Evolutionary conservation across 2,329 filamentous ascomycete species (phyloP).

Genomic region (Podosphaera xanthii): DNA sequence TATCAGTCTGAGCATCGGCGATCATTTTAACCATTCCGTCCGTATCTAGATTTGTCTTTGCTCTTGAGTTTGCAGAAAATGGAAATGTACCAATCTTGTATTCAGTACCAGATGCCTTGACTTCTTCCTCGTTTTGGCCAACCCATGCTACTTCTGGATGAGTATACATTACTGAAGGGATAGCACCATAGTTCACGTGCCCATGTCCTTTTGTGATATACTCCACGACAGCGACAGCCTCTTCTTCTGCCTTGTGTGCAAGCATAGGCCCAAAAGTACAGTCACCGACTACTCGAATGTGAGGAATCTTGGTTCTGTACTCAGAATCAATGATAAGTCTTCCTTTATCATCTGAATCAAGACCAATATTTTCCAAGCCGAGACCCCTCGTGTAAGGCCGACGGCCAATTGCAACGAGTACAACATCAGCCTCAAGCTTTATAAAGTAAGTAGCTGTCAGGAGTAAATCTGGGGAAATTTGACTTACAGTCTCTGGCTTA

Average conservation of each 20-base stretch:
- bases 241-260: slow-evolving; percentile 97
- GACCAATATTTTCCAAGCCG: slow-evolving; percentile 77
- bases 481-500: slow-evolving; percentile 65
- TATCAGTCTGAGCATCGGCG: slow-evolving; percentile 85
- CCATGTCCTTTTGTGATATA: slow-evolving; percentile 96
- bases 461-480: background rate
- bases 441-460: slow-evolving; percentile 3
- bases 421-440: slow-evolving; percentile 79
- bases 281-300: slow-evolving; percentile 93
- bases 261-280: slow-evolving; percentile 97
- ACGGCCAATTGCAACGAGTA: slow-evolving; percentile 89
- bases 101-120: slow-evolving; percentile 72
- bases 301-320: slow-evolving; percentile 91
- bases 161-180: slow-evolving; percentile 98
- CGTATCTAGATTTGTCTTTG: slow-evolving; percentile 37
- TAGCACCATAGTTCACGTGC: slow-evolving; percentile 96
- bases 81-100: slow-evolving; percentile 54
- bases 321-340: slow-evolving; percentile 94
- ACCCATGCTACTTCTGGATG: slow-evolving; percentile 98
- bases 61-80: slow-evolving; percentile 3
- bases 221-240: slow-evolving; percentile 82
- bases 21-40: slow-evolving; percentile 96
- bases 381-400: slow-evolving; percentile 84
- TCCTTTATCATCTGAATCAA: slow-evolving; percentile 80
- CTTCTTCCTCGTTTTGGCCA: slow-evolving; percentile 86